These are phyloP conservation scores for Aspergillus sp. DNA, from an alignment of 2,329 filamentous ascomycete genomes.

Conservation along the genomic window DNA sequence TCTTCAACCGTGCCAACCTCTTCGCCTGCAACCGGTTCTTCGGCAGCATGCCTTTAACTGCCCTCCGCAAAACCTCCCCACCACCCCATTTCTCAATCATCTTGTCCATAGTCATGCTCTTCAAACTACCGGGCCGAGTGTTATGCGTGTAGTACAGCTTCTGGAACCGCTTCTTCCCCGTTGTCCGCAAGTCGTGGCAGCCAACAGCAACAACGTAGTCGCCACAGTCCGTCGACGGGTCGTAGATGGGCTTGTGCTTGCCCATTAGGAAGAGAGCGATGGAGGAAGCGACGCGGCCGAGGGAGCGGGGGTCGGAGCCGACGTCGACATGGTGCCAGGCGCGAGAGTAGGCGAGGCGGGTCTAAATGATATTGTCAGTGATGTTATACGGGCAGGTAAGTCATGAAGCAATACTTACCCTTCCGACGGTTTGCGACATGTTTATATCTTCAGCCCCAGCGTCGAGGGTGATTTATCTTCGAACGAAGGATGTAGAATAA, in stretches of 20 bases:
- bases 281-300: constrained; percentile 79
- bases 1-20: constrained; percentile 78
- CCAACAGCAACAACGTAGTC: constrained; percentile 96
- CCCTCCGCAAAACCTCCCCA: constrained; percentile 80
- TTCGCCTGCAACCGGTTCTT: constrained; percentile 92
- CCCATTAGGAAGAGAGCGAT: constrained; percentile 90
- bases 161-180: constrained; percentile 85
- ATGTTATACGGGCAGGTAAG: background rate
- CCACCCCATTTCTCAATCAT: constrained; percentile 94
- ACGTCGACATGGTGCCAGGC: constrained; percentile 89
- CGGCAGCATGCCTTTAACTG: constrained; percentile 93
- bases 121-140: constrained; percentile 79
- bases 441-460: constrained; percentile 5
- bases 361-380: constrained; percentile 48
- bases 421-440: constrained; percentile 43
- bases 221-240: constrained; percentile 95
- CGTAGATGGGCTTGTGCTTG: constrained; percentile 97
- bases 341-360: constrained; percentile 90
- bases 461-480: background rate
- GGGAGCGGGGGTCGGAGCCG: constrained; percentile 63
- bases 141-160: constrained; percentile 96
- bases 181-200: constrained; percentile 78
- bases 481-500: background rate
- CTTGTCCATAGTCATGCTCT: constrained; percentile 86
- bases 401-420: constrained; percentile 22